phyloP scores from a whole-genome alignment of 441 rosid genomes.

The Francoa sonchifolia region DNA sequence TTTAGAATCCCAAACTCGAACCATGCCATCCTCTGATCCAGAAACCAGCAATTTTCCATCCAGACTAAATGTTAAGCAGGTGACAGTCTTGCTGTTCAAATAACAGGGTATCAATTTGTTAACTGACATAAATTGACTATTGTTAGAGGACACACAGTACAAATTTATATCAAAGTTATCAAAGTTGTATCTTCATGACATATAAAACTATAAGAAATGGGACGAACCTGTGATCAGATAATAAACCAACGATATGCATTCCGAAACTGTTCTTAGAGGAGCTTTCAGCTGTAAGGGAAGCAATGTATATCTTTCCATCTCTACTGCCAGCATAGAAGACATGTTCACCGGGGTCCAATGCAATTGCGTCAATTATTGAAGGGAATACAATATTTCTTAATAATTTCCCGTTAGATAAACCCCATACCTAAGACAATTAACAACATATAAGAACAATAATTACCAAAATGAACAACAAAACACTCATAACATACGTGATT shows the following conservation, averaged over 20 bases:
- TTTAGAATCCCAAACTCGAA: slow-evolving; percentile 57
- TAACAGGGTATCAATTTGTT: no score
- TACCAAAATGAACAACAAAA: background rate
- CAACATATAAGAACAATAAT: background rate
- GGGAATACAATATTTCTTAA: slow-evolving; percentile 58
- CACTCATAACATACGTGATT: background rate
- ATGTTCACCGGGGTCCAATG: slow-evolving; percentile 68
- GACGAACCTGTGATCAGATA: slow-evolving; percentile 55
- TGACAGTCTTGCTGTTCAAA: slow-evolving; percentile 52
- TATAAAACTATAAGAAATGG: slow-evolving; percentile 1
- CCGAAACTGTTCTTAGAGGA: slow-evolving; percentile 31
- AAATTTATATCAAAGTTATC: no score
- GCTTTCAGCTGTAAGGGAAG: slow-evolving; percentile 50
- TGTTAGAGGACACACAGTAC: no score
- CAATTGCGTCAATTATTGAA: slow-evolving; percentile 57
- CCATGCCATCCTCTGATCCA: slow-evolving; percentile 72
- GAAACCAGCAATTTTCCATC: slow-evolving; percentile 49
- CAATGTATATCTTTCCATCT: slow-evolving; percentile 69
- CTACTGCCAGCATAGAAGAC: slow-evolving; percentile 77
- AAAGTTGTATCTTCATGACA: background rate
- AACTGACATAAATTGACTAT: background rate
- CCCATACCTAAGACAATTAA: slow-evolving; percentile 47
- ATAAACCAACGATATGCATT: slow-evolving; percentile 47
- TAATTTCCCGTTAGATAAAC: slow-evolving; percentile 48
- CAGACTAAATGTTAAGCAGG: slow-evolving; percentile 52